Conservation (phyloP, 2,329 filamentous ascomycete species). For the Myrmaecium sp. region DNA sequence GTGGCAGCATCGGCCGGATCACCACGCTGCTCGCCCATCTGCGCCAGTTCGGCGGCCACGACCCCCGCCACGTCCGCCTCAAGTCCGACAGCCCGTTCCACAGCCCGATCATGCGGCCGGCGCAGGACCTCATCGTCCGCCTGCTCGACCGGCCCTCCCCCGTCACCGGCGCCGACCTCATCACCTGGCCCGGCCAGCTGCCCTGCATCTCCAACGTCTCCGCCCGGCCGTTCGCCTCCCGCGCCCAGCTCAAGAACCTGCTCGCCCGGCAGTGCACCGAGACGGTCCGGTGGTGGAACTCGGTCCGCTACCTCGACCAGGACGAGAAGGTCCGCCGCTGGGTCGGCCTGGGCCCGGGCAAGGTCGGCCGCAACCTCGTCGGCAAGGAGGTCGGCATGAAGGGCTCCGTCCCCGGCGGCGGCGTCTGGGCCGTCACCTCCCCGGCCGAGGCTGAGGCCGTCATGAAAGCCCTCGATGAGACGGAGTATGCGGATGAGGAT, state of each 20-base stretch:
- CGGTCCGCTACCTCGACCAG: slow-evolving; percentile 75
- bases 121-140: slow-evolving; percentile 53
- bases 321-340: slow-evolving; percentile 66
- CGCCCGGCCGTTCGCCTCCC: slow-evolving; percentile 57
- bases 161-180: slow-evolving; percentile 43
- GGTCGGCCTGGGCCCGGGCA: slow-evolving; percentile 85
- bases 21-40: slow-evolving; percentile 68
- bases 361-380: slow-evolving; percentile 83
- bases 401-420: slow-evolving; percentile 68
- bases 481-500: slow-evolving; percentile 24
- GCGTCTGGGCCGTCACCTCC: slow-evolving; percentile 81
- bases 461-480: slow-evolving; percentile 28
- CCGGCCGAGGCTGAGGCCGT: slow-evolving; percentile 40
- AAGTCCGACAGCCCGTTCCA: slow-evolving; percentile 86
- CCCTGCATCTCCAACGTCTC: slow-evolving; percentile 79
- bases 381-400: slow-evolving; percentile 90
- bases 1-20: slow-evolving; percentile 71
- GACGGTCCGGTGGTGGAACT: slow-evolving; percentile 89
- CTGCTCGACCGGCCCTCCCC: slow-evolving; percentile 40
- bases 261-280: slow-evolving; percentile 73
- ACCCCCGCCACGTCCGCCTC: slow-evolving; percentile 70
- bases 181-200: slow-evolving; percentile 58
- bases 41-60: slow-evolving; percentile 77
- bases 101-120: slow-evolving; percentile 79
- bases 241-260: slow-evolving; percentile 59